A percentile compares a stretch with the other conserved stretches of the same genome.
Conservation (phyloP, 495 filamentous ascomycete species). For the Penicillium lagena region DNA sequence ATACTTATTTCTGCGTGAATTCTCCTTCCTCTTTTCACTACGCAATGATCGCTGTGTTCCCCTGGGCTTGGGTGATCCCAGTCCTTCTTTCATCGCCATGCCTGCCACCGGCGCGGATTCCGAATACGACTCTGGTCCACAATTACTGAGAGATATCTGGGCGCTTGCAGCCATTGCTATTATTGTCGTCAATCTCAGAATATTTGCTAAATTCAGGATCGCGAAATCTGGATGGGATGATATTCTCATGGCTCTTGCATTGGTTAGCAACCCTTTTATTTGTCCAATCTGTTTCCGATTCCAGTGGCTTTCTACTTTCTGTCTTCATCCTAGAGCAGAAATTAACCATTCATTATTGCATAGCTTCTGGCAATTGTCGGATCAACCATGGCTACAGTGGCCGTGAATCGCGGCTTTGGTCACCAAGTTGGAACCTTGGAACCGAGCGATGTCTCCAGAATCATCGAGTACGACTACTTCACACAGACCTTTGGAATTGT, state of each 20-base stretch:
- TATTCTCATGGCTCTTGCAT: conserved; percentile 17
- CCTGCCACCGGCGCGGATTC: conserved; percentile 1
- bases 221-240: conserved; percentile 20
- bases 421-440: conserved; percentile 6
- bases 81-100: conserved; percentile 3
- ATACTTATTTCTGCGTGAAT: background rate
- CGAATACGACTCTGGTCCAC: conserved; percentile 7
- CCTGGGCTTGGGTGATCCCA: background rate
- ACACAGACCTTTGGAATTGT: conserved; percentile 18
- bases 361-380: conserved; percentile 18
- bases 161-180: conserved; percentile 14
- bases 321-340: background rate
- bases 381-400: conserved; percentile 17
- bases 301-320: background rate
- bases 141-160: conserved; percentile 21
- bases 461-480: conserved; percentile 23
- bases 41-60: background rate
- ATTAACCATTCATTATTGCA: background rate
- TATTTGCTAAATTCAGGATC: conserved; percentile 18
- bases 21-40: too few species aligned
- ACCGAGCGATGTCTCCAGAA: conserved; percentile 1
- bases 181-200: conserved; percentile 10
- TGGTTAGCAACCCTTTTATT: conserved; percentile 15
- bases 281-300: background rate
- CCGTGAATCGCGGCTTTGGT: conserved; percentile 18